These are phyloP conservation scores for Ascochyta viciae-villosae DNA, from an alignment of 2,329 filamentous ascomycete genomes.

Conservation along the genomic window DNA sequence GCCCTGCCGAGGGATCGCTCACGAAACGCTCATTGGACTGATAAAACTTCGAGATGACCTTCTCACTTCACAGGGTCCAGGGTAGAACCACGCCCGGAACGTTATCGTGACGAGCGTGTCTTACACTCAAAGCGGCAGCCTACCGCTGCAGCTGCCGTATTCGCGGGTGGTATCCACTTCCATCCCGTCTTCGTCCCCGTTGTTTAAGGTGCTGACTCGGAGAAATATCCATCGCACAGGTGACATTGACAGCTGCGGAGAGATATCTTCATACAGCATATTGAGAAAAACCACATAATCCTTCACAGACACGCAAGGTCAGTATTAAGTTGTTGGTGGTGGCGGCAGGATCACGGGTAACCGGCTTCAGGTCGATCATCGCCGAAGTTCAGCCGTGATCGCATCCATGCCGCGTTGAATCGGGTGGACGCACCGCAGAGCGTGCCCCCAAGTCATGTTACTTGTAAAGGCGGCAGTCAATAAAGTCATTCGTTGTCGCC, in stretches of 20 bases:
- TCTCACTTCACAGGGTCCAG: background rate
- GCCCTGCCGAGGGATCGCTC: constrained; percentile 5
- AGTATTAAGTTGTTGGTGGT: background rate
- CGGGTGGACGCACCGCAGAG: background rate
- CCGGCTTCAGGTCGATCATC: background rate
- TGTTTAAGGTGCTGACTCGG: background rate
- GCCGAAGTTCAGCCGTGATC: constrained; percentile 6
- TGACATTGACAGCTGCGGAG: background rate
- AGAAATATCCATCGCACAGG: background rate
- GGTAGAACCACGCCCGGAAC: background rate
- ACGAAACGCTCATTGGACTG: constrained; percentile 8
- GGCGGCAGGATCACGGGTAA: too few species aligned
- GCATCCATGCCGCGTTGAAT: background rate
- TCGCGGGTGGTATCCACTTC: background rate
- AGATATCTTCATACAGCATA: background rate
- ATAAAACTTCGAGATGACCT: background rate
- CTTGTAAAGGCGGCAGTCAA: constrained; percentile 3
- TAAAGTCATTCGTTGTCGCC: constrained; percentile 1
- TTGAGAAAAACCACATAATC: too few species aligned
- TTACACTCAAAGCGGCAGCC: background rate
- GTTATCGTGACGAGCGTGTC: background rate
- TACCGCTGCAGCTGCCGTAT: background rate
- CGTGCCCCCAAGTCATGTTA: constrained; percentile 10
- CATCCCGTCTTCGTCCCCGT: constrained; percentile 1
- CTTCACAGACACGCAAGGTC: background rate